Base-by-base conservation (phyloP, 2,329 filamentous ascomycete genomes). In the Fonsecaea pedrosoi region DNA sequence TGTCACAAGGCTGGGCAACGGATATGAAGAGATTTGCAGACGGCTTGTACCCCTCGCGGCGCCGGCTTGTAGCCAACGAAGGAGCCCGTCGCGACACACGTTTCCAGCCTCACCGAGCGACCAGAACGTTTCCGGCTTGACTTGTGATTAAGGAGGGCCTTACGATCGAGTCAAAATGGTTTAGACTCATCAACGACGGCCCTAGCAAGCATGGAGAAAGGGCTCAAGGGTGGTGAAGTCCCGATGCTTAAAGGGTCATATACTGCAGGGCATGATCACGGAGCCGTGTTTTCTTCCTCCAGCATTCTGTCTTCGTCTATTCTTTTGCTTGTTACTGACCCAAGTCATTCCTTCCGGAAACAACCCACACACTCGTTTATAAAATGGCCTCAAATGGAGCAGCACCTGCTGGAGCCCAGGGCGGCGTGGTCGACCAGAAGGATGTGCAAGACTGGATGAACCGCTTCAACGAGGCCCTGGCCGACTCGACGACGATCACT, bases 251-350 rank as follows among this genome's bases (percentile, higher is more conserved):
- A 18, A 60, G 25, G 38, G 42, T 59, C 34, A 60, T 50, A 60
- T 60, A 60, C 8, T 34, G 40, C 40, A 21, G 40, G 37, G 32
- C 38, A n/a, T 45, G 15, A 12, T 30, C n/a, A 18, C 6, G 4
- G 13, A 18, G 21, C 21, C 35, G n/a, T 30, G 2, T 60, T n/a
- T 25, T 48, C 25, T 50, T 18, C 59, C 18, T 21, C 10, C 45
- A 61, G 35, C 34, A 21, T 25, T 34, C 40, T n/a, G 10, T 45
- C 30, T 40, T 32, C 59, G 15, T 38, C 34, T 32, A 54, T 3
- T 53, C 48, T 9, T 45, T 40, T 54, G n/a, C 42, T 54, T 53
- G 25, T 1, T 25, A 61, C 63, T 65, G 21, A 65, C 84, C 65
- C 59, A 32, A 67, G 65, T 67, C 65, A 59, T n/a, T 67, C 65